A percentile compares a stretch with the other conserved stretches of the same genome.
These are phyloP conservation scores for Suillus paluster DNA, from an alignment of 768 basidiomycete genomes.

Conservation along the genomic window DNA sequence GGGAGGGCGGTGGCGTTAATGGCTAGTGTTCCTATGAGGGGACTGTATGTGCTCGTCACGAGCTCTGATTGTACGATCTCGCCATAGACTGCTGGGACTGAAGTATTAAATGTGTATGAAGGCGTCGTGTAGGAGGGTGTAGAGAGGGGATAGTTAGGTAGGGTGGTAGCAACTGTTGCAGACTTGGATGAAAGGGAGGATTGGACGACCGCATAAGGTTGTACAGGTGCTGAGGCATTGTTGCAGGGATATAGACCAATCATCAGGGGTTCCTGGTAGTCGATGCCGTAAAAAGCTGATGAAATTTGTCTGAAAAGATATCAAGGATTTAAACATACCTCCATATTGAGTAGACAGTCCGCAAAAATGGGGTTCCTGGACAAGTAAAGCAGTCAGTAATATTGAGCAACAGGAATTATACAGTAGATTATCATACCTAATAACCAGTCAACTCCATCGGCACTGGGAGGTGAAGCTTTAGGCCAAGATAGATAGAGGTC, in stretches of 20 bases:
- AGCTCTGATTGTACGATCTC: slow-evolving; percentile 64
- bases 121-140: slow-evolving; percentile 69
- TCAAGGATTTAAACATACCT: slow-evolving; percentile 49
- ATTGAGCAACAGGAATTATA: background rate
- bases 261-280: slow-evolving; percentile 72
- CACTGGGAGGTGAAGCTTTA: slow-evolving; percentile 60
- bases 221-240: slow-evolving; percentile 47
- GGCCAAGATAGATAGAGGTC: slow-evolving; percentile 79
- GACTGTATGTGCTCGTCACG: slow-evolving; percentile 71
- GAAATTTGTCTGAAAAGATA: background rate
- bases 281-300: slow-evolving; percentile 54
- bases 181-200: slow-evolving; percentile 64
- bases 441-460: slow-evolving; percentile 86
- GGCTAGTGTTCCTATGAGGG: slow-evolving; percentile 51
- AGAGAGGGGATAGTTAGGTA: slow-evolving; percentile 72
- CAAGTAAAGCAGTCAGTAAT: background rate
- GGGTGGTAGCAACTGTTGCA: slow-evolving; percentile 65
- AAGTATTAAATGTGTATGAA: slow-evolving; percentile 70
- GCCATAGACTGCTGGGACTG: slow-evolving; percentile 57
- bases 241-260: slow-evolving; percentile 73
- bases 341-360: slow-evolving; percentile 79
- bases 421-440: slow-evolving; percentile 49
- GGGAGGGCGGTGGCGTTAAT: slow-evolving; percentile 61
- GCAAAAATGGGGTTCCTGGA: slow-evolving; percentile 66
- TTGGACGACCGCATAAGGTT: slow-evolving; percentile 46